Conservation (phyloP, 2,329 filamentous ascomycete species). For the Sporothrix variecibatus region DNA sequence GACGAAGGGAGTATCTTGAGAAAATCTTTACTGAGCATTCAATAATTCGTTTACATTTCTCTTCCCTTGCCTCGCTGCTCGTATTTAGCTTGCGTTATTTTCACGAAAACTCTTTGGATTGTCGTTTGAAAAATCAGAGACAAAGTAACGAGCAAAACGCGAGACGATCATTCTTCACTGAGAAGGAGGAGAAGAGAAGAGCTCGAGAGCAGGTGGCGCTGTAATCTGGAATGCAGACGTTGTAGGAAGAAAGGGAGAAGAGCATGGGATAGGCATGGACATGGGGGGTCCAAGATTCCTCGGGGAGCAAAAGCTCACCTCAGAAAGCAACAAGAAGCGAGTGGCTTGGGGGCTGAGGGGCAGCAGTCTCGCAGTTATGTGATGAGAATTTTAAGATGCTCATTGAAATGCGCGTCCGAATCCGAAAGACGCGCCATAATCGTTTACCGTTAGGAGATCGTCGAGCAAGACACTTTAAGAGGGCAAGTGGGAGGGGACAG, state of each 20-base stretch:
- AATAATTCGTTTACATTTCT: neutral
- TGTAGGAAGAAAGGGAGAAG: neutral
- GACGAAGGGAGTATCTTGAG: neutral
- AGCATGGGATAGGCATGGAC: conserved; percentile 8
- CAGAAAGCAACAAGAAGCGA: neutral
- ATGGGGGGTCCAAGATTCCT: neutral
- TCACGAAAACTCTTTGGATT: neutral
- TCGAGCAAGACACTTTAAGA: neutral
- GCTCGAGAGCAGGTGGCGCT: neutral
- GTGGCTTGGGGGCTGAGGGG: conserved; percentile 17
- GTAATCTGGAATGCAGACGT: conserved; percentile 10
- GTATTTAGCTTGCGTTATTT: neutral
- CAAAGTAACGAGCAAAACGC: neutral
- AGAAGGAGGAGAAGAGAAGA: neutral
- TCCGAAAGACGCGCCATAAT: conserved; percentile 3
- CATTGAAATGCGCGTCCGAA: neutral
- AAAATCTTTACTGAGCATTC: neutral
- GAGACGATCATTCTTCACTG: conserved; percentile 1
- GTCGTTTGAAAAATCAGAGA: neutral
- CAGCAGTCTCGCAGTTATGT: neutral
- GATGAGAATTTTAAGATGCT: neutral
- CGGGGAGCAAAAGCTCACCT: neutral
- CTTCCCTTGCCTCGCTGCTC: conserved; percentile 3
- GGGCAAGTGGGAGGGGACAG: neutral
- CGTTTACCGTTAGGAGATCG: conserved; percentile 1